Evolutionary conservation across 257 asterid species (phyloP), one percentile per base, ranked within the genome.

Genomic region (Dorcoceras hygrometricum): DNA sequence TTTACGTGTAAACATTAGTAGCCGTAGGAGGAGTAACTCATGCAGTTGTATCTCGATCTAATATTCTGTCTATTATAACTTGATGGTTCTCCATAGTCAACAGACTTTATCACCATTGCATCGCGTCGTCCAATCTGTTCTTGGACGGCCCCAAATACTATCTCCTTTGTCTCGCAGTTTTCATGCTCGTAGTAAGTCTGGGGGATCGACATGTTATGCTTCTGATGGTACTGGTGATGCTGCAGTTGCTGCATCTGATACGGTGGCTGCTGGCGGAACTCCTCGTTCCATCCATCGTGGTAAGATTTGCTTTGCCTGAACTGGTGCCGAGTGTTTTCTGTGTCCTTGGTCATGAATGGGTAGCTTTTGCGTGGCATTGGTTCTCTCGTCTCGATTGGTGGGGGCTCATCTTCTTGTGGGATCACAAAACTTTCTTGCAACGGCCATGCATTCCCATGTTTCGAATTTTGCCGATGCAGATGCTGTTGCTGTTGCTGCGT

Each of bases 111-210:
- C 59, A 89, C 98, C 96, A 89, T 61, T 1, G 91, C 87, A 80
- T 89, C 98, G 1, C 86, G 81, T 5, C 84, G 81, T 8, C 82
- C 91, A n/a, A 80, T 89, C 77, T 89, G 90, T 72, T 88, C 97
- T 65, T 89, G 98, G 54, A 89, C 91, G 0, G 98, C 98, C 27
- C 98, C 98, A 16, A 92, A 92, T 74, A 92, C 96, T 1, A 92
- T 89, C 77, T 92, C 98, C 2, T 89, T 87, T 2, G 95, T 71
- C 43, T 93, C 95, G 19, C 74, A 51, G 58, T 67, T 83, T 29
- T 80, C 82, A 53, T 79, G 82, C 78, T 88, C 95, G 64, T 82
- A 83, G 57, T 68, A 75, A 3, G 99, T 90, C 54, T 77, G 87
- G 0, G 98, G 81, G 72, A 85, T 76, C 3, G 88, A 11, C 0